Base-by-base conservation (phyloP, 495 filamentous ascomycete species). In the Wilcoxina mikolae region DNA sequence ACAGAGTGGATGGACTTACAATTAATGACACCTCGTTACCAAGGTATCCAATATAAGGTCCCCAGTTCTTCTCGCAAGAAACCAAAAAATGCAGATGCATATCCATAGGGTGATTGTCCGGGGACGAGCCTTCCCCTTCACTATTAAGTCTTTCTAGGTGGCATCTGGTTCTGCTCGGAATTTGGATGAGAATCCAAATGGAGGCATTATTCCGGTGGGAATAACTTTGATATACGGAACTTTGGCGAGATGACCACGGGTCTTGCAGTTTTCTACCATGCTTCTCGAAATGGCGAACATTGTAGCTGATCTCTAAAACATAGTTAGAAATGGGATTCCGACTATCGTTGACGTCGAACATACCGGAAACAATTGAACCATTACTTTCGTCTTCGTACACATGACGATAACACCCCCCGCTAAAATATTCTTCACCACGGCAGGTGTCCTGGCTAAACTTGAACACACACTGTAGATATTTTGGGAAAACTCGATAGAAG, bases 241-340 rank as follows among this genome's bases (percentile, higher is more conserved):
- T 58, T 29, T 66, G 63, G 4, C 63, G 61, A 56, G 61, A 66
- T 25, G 61, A 64, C 63, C 58, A 66, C 0, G 63, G 63, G 12
- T 66, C 63, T 29, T 66, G 56, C 18, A 59, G 45, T 15, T 61
- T 53, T 17, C 63, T 31, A 26, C 56, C 47, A 41, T 66, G 61
- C 29, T 22, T 24, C 43, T 64, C 63, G 39, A 59, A 64, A 52
- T 66, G 31, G 28, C 59, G 55, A 15, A 66, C 50, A 35, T 64
- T 66, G 50, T 66, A 66, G 28, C 61, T 64, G 46, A 66, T 48
- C 15, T 55, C 61, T 66, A 39, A 10, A n/a, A 24, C 20, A 35
- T 35, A 35, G 31, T 35, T 35, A 35, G 31, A 35, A 35, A 15
- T 35, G 31, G 31, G 15, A 5, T 35, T 35, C 7, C 7, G 31